These are phyloP conservation scores for Pseudozyma sp. DNA, from an alignment of 1,284 basidiomycete genomes.

Conservation along the genomic window DNA sequence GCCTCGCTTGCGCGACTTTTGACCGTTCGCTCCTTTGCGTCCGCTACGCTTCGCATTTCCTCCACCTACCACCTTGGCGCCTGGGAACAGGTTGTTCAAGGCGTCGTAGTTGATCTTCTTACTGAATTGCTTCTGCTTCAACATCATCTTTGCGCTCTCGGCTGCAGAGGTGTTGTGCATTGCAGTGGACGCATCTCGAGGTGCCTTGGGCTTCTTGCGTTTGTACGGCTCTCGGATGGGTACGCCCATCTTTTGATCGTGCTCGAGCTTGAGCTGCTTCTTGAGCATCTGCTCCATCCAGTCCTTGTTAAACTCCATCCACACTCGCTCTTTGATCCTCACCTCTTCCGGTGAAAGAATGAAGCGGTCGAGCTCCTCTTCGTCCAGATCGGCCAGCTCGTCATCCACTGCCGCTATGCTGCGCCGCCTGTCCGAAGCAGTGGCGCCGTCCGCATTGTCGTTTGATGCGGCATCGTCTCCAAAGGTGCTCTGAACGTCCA, in stretches of 20 bases:
- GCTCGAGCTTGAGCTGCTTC: constrained; percentile 65
- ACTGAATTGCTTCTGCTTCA: constrained; percentile 64
- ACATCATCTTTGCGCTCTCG: constrained; percentile 66
- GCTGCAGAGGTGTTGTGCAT: constrained; percentile 60
- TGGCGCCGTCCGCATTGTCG: constrained; percentile 23
- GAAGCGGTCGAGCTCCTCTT: constrained; percentile 87
- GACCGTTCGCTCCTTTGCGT: constrained; percentile 10
- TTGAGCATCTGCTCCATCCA: constrained; percentile 80
- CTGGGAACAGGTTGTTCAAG: constrained; percentile 62
- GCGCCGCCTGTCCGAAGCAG: constrained; percentile 5
- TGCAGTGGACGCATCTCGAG: constrained; percentile 59
- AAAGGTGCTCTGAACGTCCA: constrained; percentile 46
- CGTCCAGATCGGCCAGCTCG: constrained; percentile 75
- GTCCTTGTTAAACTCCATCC: constrained; percentile 95
- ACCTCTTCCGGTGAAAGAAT: constrained; percentile 87
- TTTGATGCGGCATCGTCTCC: constrained; percentile 17
- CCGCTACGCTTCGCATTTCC: constrained; percentile 16
- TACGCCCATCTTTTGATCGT: constrained; percentile 65
- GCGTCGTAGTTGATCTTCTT: constrained; percentile 67
- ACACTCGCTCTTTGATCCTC: constrained; percentile 89
- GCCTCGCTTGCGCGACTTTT: constrained; percentile 25
- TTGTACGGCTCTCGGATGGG: constrained; percentile 52
- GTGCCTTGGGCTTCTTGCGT: constrained; percentile 61
- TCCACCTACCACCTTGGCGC: constrained; percentile 37
- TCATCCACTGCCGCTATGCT: constrained; percentile 36